These are phyloP conservation scores for Paralagenidium karlingii DNA, from an alignment of 352 stramenopile genomes.

Conservation along the genomic window DNA sequence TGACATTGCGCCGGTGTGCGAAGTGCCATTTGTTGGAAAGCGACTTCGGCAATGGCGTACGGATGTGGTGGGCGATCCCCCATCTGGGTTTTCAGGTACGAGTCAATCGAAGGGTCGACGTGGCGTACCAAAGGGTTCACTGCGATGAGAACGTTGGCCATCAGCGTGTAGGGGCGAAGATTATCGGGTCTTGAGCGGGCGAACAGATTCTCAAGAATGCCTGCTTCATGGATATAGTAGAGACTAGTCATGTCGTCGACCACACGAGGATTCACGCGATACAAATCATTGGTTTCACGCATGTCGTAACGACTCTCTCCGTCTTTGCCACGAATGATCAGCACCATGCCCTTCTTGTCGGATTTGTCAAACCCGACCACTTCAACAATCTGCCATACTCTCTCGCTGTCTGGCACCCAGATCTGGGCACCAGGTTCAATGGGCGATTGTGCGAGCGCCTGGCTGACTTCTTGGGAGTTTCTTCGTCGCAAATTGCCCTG, in stretches of 20 bases:
- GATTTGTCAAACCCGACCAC: conserved; percentile 49
- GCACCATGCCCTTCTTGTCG: conserved; percentile 41
- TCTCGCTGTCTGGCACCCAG: conserved; percentile 75
- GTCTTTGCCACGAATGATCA: neutral
- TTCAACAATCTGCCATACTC: conserved; percentile 76
- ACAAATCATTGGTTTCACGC: conserved; percentile 73
- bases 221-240: conserved; percentile 84
- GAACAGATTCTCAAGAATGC: conserved; percentile 71
- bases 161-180: conserved; percentile 68
- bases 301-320: conserved; percentile 16
- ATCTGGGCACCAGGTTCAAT: conserved; percentile 73
- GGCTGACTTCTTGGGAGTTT: conserved; percentile 28
- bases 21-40: conserved; percentile 82
- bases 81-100: conserved; percentile 85
- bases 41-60: conserved; percentile 77
- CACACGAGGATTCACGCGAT: conserved; percentile 76
- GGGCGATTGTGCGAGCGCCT: conserved; percentile 42
- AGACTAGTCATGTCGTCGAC: conserved; percentile 82
- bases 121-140: conserved; percentile 76
- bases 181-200: conserved; percentile 62
- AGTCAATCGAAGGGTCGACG: conserved; percentile 71
- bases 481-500: conserved; percentile 35
- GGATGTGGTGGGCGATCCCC: conserved; percentile 68
- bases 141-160: conserved; percentile 81
- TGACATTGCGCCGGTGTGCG: conserved; percentile 70